These are phyloP conservation scores for Fusarium protoensiforme DNA, from an alignment of 2,329 filamentous ascomycete genomes.

Conservation along the genomic window DNA sequence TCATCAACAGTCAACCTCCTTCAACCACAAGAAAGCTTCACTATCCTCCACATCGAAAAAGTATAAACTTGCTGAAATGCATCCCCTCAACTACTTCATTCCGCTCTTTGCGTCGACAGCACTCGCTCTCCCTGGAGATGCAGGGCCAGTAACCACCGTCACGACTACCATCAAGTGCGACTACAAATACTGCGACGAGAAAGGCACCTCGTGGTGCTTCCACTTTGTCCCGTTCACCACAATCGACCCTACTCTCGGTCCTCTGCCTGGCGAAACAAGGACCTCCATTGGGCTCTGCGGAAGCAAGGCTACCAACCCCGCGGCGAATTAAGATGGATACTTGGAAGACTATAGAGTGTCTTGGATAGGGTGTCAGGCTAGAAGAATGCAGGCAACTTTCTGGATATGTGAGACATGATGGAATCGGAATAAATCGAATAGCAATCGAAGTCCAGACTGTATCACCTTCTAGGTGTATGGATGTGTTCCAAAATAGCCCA, in stretches of 20 bases:
- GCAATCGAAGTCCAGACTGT: constrained; percentile 11
- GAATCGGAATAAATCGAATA: not conserved
- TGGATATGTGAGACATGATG: not conserved
- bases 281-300: constrained; percentile 46
- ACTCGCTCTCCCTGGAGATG: constrained; percentile 15
- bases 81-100: constrained; percentile 5
- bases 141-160: constrained; percentile 9
- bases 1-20: not conserved
- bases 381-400: not conserved
- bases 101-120: constrained; percentile 12
- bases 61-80: not conserved
- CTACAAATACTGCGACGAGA: constrained; percentile 51
- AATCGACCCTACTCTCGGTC: constrained; percentile 48
- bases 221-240: constrained; percentile 52
- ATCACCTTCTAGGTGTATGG: constrained; percentile 16
- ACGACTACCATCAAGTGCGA: constrained; percentile 45
- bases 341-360: not conserved
- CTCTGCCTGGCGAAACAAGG: constrained; percentile 51
- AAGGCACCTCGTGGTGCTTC: constrained; percentile 50
- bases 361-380: not conserved
- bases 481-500: constrained; percentile 9
- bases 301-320: constrained; percentile 4
- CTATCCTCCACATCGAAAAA: not conserved
- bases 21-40: not conserved
- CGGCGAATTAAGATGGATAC: not conserved